Conservation (phyloP, 495 filamentous ascomycete species). For the Thozetella sp. region DNA sequence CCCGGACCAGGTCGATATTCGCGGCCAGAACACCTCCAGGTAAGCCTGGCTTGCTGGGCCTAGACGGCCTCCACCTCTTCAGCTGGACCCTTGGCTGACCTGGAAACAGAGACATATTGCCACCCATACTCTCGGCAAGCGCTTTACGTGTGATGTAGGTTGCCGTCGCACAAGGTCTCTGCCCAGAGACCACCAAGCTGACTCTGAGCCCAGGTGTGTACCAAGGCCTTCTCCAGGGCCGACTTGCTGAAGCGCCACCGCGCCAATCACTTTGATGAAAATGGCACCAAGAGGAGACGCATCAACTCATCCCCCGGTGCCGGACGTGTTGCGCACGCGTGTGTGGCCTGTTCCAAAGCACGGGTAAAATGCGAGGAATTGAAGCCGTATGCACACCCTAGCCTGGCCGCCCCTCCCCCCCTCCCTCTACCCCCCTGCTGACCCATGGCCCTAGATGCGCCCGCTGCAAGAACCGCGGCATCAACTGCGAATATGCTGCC, state of each 20-base stretch:
- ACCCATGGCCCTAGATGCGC: constrained; percentile 31
- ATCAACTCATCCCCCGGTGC: constrained; percentile 42
- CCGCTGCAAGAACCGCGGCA: constrained; percentile 45
- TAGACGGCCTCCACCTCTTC: neutral
- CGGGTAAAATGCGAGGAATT: constrained; percentile 57
- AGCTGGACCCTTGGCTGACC: constrained; percentile 6
- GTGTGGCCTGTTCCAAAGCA: constrained; percentile 51
- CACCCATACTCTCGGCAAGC: constrained; percentile 59
- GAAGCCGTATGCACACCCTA: constrained; percentile 32
- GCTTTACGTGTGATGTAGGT: constrained; percentile 40
- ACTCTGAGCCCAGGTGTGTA: constrained; percentile 36
- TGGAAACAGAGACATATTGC: constrained; percentile 49
- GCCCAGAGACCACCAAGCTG: neutral
- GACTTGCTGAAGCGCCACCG: constrained; percentile 58
- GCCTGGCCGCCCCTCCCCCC: constrained; percentile 2
- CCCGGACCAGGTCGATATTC: constrained; percentile 39
- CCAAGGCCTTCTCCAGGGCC: constrained; percentile 55
- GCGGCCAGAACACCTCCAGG: constrained; percentile 55
- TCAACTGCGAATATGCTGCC: constrained; percentile 45
- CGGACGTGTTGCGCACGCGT: constrained; percentile 56
- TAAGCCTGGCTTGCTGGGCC: neutral
- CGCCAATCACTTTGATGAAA: constrained; percentile 48
- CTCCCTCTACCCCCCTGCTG: constrained; percentile 10
- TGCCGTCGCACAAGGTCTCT: neutral
- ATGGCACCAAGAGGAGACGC: constrained; percentile 45